Percentiles rank a stretch among this genome's conserved stretches.
phyloP scores from a whole-genome alignment of 306 rosid species.

The Casuarina cunninghamiana region DNA sequence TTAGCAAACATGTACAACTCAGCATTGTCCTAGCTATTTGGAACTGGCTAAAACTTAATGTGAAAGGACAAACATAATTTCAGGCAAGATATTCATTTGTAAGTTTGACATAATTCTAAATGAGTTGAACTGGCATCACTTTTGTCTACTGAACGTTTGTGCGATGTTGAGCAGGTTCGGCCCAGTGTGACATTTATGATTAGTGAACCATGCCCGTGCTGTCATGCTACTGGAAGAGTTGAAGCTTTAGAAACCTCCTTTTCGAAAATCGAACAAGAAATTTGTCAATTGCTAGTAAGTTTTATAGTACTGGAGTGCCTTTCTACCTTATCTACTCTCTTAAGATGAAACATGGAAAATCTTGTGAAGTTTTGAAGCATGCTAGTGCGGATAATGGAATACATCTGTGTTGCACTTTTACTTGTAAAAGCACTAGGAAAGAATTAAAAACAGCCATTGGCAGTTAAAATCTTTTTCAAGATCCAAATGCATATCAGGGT shows the following conservation, averaged over 20 bases:
- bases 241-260: constrained; percentile 95
- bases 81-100: background rate
- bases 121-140: background rate
- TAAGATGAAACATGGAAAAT: background rate
- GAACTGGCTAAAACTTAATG: constrained; percentile 10
- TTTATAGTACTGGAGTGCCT: background rate
- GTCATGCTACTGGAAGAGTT: constrained; percentile 97
- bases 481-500: background rate
- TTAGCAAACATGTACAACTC: constrained; percentile 21
- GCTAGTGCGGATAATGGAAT: background rate
- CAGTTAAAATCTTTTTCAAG: background rate
- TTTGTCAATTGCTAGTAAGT: constrained; percentile 85
- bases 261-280: constrained; percentile 95
- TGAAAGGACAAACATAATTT: constrained; percentile 13
- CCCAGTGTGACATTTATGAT: constrained; percentile 98
- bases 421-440: background rate
- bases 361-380: background rate
- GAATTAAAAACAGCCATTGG: background rate
- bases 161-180: constrained; percentile 70
- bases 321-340: background rate
- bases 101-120: background rate
- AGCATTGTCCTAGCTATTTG: constrained; percentile 13
- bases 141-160: constrained; percentile 27
- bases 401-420: background rate
- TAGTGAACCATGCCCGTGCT: constrained; percentile 88